Evolutionary conservation across 768 basidiomycete genomes (phyloP), one percentile per base, ranked within the genome.

Genomic region (Trichaptum fuscoviolaceum): DNA sequence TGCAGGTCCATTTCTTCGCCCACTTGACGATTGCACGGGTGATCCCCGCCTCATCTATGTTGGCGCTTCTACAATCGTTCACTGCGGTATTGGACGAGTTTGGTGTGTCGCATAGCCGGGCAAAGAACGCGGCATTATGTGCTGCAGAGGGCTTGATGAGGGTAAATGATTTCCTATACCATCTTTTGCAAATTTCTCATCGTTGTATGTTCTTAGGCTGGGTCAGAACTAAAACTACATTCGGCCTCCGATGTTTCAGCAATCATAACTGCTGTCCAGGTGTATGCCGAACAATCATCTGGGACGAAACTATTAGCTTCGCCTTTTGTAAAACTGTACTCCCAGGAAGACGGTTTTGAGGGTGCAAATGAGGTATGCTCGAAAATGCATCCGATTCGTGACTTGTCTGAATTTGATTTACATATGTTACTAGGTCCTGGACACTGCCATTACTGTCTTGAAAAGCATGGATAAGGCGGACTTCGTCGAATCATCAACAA

Each of bases 1-100:
- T 10, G 4, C 69, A 99, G 96, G 89, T 98, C 17, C 93, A 95
- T 68, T 92, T 99, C 75, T 97, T 99, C 73, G 90, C 95, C 1
- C 92, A 96, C 72, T 77, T 97, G 60, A 89, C 92, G 34, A 82
- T 90, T 2, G 87, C 93, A 1, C 84, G 84, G 65, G 77, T 96
- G 1, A 84, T 98, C 63, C 88, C 92, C 1, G 75, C 87, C 0
- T 84, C 88, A 9, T 96, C 95, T 2, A 86, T 98, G 82, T 80
- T 91, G 58, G 83, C 87, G 7, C 85, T 97, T 30, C 82, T 97
- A 26, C 87, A 90, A 69, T 91, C 95, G 0, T 93, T 97, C 75
- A 87, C 88, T 2, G 83, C 89, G 0, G 96, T 96, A 2, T 80
- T 97, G 23, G 92, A 95, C 72, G 94, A 95, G 73, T 93, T 95